Conservation (phyloP, 2,329 filamentous ascomycete species). For the Aureobasidium pullulans region DNA sequence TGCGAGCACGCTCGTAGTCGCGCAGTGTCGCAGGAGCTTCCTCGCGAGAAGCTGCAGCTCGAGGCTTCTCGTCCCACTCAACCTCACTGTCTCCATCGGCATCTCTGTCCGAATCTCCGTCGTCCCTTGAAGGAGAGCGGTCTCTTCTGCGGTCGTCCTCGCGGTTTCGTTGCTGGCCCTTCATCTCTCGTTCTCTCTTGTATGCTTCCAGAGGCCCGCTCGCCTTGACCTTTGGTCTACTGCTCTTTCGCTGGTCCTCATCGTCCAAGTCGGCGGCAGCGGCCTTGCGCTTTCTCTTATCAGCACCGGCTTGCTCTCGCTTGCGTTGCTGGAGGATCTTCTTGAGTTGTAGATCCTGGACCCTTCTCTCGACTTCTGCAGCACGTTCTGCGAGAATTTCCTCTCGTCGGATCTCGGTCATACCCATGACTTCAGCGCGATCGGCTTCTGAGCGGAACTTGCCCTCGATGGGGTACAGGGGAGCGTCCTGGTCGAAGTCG, state of each 20-base stretch:
- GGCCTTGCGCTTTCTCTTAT: slow-evolving; percentile 64
- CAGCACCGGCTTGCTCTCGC: slow-evolving; percentile 48
- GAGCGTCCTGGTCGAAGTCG: slow-evolving; percentile 48
- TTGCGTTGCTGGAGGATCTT: slow-evolving; percentile 65
- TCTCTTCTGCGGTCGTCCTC: slow-evolving; percentile 41
- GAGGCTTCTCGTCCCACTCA: slow-evolving; percentile 60
- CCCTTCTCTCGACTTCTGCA: slow-evolving; percentile 70
- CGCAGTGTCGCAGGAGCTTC: slow-evolving; percentile 63
- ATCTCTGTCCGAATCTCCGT: slow-evolving; percentile 42
- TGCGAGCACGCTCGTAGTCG: slow-evolving; percentile 77
- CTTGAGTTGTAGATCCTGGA: slow-evolving; percentile 74
- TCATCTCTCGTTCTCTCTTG: slow-evolving; percentile 54
- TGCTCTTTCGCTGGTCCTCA: slow-evolving; percentile 58
- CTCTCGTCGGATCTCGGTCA: slow-evolving; percentile 88
- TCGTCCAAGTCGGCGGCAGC: slow-evolving; percentile 73
- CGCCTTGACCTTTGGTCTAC: slow-evolving; percentile 31
- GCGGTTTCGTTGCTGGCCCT: slow-evolving; percentile 35
- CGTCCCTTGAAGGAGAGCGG: slow-evolving; percentile 34
- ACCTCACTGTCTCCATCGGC: slow-evolving; percentile 70
- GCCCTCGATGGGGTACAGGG: slow-evolving; percentile 79
- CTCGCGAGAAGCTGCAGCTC: slow-evolving; percentile 47
- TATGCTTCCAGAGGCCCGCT: slow-evolving; percentile 69
- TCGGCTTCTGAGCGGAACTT: slow-evolving; percentile 57
- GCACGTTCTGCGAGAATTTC: slow-evolving; percentile 82
- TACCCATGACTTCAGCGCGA: slow-evolving; percentile 61